Conservation (phyloP, 129 eudicot genomes). For the Lactuca sativa region DNA sequence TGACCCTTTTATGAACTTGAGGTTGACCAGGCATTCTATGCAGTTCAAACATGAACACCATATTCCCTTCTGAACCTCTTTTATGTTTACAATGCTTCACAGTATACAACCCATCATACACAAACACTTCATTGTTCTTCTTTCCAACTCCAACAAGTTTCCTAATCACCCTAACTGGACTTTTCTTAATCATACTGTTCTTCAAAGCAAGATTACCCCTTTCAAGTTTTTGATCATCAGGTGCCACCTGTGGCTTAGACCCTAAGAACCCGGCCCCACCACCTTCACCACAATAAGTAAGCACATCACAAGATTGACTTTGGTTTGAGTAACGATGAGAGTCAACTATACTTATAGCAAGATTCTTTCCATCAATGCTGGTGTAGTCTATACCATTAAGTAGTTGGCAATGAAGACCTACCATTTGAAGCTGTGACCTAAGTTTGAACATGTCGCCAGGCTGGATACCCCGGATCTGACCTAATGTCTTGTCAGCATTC, state of each 20-base stretch:
- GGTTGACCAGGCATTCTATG: constrained; percentile 38
- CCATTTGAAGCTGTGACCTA: constrained; percentile 42
- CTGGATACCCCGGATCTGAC: constrained; percentile 51
- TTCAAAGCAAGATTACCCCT: constrained; percentile 45
- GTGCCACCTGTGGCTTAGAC: neutral
- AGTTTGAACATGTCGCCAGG: constrained; percentile 50
- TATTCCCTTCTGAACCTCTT: constrained; percentile 36
- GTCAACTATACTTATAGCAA: constrained; percentile 60
- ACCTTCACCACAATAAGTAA: constrained; percentile 62
- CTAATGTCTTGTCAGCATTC: constrained; percentile 30
- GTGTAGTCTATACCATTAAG: constrained; percentile 48
- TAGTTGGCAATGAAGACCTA: constrained; percentile 52
- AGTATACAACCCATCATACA: constrained; percentile 37
- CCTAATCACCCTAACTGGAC: constrained; percentile 39
- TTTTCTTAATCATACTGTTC: constrained; percentile 35
- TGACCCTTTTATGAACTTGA: constrained; percentile 13
- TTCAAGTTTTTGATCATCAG: constrained; percentile 39
- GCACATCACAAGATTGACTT: constrained; percentile 22
- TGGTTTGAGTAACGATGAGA: constrained; percentile 51
- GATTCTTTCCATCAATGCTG: constrained; percentile 33
- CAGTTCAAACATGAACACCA: constrained; percentile 32
- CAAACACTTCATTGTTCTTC: neutral
- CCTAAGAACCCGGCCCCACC: constrained; percentile 30
- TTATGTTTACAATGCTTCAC: constrained; percentile 25
- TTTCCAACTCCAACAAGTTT: neutral